Evolutionary conservation across 805 yeast genomes (phyloP).

Genomic region (Zygosaccharomyces kombuchaensis): DNA sequence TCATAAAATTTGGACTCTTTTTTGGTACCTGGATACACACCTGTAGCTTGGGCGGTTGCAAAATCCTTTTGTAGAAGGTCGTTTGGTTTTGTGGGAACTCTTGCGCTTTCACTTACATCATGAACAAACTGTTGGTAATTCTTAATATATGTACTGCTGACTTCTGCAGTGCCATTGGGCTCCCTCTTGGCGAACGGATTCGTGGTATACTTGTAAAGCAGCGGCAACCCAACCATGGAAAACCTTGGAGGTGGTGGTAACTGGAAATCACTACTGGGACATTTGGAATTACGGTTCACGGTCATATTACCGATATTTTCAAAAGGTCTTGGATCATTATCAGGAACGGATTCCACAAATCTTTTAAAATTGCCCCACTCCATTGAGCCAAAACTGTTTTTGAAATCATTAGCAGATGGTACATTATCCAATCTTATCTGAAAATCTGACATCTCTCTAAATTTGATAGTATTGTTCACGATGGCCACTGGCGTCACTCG

Average conservation of each 20-base stretch:
- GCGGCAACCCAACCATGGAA: slow-evolving; percentile 71
- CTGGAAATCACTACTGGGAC: slow-evolving; percentile 30
- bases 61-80: slow-evolving; percentile 46
- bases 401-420: slow-evolving; percentile 40
- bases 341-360: slow-evolving; percentile 35
- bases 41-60: slow-evolving; percentile 33
- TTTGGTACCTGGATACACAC: slow-evolving; percentile 34
- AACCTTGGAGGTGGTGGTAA: slow-evolving; percentile 85
- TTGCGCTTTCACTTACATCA: slow-evolving; percentile 42
- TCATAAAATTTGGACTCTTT: slow-evolving; percentile 33
- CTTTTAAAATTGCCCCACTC: slow-evolving; percentile 31
- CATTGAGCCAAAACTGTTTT: slow-evolving; percentile 27
- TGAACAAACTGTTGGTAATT: slow-evolving; percentile 43
- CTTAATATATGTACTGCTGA: slow-evolving; percentile 41
- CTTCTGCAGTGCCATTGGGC: slow-evolving; percentile 49
- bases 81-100: slow-evolving; percentile 48
- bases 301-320: slow-evolving; percentile 31
- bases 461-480: slow-evolving; percentile 63
- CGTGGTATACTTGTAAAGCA: slow-evolving; percentile 69
- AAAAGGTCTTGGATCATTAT: slow-evolving; percentile 38
- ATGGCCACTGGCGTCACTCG: slow-evolving; percentile 60
- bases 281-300: slow-evolving; percentile 20
- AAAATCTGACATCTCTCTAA: slow-evolving; percentile 84
- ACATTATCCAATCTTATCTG: slow-evolving; percentile 65
- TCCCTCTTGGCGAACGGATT: slow-evolving; percentile 56